These are phyloP conservation scores for Ceratobasidium papillatum DNA, from an alignment of 1,284 basidiomycete species.

Conservation along the genomic window DNA sequence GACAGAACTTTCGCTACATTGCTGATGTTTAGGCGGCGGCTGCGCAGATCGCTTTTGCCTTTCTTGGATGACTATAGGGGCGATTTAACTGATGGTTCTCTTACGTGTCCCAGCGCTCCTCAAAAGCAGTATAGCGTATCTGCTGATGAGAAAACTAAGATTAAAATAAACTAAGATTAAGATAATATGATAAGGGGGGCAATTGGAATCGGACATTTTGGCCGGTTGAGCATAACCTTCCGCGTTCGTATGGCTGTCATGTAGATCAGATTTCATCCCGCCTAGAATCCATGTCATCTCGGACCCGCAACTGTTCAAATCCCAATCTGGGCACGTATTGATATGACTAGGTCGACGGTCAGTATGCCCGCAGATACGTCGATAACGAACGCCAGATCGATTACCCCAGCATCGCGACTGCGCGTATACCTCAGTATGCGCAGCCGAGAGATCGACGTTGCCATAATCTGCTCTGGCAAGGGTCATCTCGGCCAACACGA, in stretches of 20 bases:
- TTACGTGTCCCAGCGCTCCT: not conserved
- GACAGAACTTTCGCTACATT: not conserved
- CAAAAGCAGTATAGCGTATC: not conserved
- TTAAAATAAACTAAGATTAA: not conserved
- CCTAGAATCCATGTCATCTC: not conserved
- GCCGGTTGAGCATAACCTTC: not conserved
- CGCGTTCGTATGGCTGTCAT: not conserved
- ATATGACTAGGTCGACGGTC: conserved; percentile 5
- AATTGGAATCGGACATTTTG: not conserved
- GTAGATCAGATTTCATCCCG: not conserved
- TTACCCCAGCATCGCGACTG: not conserved
- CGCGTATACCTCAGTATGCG: not conserved
- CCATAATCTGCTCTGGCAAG: not conserved
- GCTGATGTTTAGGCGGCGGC: not conserved
- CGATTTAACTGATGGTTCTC: not conserved
- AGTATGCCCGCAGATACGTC: not conserved
- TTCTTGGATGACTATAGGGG: not conserved
- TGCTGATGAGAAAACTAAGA: not conserved
- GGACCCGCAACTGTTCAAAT: not conserved
- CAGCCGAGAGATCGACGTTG: not conserved
- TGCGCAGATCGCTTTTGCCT: not conserved
- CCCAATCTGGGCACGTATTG: not conserved
- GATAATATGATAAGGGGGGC: not conserved
- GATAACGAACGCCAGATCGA: not conserved
- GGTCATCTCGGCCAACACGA: not conserved